phyloP scores from a whole-genome alignment of 495 filamentous ascomycete species.

The Aspergillus ellipticus region DNA sequence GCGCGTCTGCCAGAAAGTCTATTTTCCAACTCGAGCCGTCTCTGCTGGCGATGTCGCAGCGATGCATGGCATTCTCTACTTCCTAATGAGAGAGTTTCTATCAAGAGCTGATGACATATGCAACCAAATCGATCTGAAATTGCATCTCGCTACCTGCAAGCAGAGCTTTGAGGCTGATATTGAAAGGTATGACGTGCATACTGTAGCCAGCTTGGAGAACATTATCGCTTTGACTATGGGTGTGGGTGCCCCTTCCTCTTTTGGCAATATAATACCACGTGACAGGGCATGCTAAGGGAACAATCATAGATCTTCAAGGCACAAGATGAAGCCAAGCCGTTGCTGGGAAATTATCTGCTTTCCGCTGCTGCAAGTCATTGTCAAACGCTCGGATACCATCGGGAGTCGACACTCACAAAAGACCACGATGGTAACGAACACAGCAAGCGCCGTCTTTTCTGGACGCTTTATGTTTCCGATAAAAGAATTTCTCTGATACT shows the following conservation, averaged over 20 bases:
- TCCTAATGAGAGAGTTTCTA: slow-evolving; percentile 18
- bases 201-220: slow-evolving; percentile 23
- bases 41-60: slow-evolving; percentile 15
- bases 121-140: slow-evolving; percentile 15
- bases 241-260: slow-evolving; percentile 7
- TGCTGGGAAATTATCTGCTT: slow-evolving; percentile 9
- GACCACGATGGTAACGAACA: neutral
- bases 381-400: slow-evolving; percentile 17
- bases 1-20: slow-evolving; percentile 20
- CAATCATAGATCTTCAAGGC: slow-evolving; percentile 13
- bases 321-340: slow-evolving; percentile 16
- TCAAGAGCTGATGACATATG: slow-evolving; percentile 7
- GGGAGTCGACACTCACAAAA: slow-evolving; percentile 15
- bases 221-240: slow-evolving; percentile 21
- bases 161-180: slow-evolving; percentile 15
- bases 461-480: slow-evolving; percentile 19
- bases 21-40: slow-evolving; percentile 18
- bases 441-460: slow-evolving; percentile 16
- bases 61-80: slow-evolving; percentile 22
- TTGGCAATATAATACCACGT: neutral
- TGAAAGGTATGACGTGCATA: slow-evolving; percentile 18
- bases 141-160: slow-evolving; percentile 10
- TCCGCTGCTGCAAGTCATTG: slow-evolving; percentile 18
- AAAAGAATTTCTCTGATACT: slow-evolving; percentile 22
- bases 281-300: neutral